Conservation (phyloP, 805 yeast species). For the Metschnikowia similis region DNA sequence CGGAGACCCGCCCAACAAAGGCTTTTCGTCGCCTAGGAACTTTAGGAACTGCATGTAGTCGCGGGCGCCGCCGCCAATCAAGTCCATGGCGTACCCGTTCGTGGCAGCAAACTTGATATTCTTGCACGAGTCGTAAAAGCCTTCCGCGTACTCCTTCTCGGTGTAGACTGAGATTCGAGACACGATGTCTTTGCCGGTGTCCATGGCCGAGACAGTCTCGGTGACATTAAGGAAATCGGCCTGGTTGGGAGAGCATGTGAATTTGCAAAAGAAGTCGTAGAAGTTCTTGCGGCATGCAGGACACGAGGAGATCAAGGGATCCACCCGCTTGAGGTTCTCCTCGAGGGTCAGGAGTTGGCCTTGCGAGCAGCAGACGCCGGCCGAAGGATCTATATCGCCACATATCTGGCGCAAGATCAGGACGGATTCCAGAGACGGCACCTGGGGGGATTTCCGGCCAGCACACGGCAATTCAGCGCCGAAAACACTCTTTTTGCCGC, state of each 20-base stretch:
- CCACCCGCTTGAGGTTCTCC: slow-evolving; percentile 32
- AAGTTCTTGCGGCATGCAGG: slow-evolving; percentile 92
- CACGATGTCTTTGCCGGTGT: slow-evolving; percentile 56
- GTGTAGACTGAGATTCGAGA: slow-evolving; percentile 65
- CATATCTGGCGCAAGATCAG: slow-evolving; percentile 55
- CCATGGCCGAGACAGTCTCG: slow-evolving; percentile 42
- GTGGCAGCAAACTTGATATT: slow-evolving; percentile 90
- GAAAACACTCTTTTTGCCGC: slow-evolving; percentile 79
- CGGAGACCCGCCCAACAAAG: slow-evolving; percentile 91
- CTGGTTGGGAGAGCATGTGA: slow-evolving; percentile 88
- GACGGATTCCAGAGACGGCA: slow-evolving; percentile 43
- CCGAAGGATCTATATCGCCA: slow-evolving; percentile 60
- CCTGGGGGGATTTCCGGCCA: slow-evolving; percentile 44
- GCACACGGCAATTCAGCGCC: slow-evolving; percentile 83
- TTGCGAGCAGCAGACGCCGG: slow-evolving; percentile 64
- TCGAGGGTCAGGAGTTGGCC: slow-evolving; percentile 57
- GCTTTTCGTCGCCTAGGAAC: slow-evolving; percentile 92
- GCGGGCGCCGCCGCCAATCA: slow-evolving; percentile 95
- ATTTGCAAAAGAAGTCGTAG: slow-evolving; percentile 75
- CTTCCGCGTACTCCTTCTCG: slow-evolving; percentile 54
- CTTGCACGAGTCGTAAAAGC: slow-evolving; percentile 79
- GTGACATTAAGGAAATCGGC: slow-evolving; percentile 69
- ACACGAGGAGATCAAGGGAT: slow-evolving; percentile 47
- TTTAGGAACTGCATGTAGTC: slow-evolving; percentile 69
- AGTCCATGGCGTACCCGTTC: slow-evolving; percentile 93